Percentiles rank a stretch among this genome's conserved stretches.
Evolutionary conservation across 495 filamentous ascomycete genomes (phyloP).

Genomic region (Annulohypoxylon nitens): DNA sequence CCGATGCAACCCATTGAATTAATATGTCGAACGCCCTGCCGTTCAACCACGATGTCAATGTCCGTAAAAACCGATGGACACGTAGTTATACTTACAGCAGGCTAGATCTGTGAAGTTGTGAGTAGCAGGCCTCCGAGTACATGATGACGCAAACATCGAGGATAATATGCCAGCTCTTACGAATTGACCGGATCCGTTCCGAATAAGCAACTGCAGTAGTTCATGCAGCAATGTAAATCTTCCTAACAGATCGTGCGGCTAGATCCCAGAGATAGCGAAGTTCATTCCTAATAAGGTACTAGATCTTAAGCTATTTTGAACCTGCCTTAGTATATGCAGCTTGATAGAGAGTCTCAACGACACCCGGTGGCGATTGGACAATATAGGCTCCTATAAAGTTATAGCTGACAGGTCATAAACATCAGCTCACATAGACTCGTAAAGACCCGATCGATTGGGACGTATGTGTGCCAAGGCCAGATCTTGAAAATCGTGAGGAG

Average conservation of each 20-base stretch:
- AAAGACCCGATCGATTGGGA: slow-evolving; percentile 29
- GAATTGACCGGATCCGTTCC: neutral
- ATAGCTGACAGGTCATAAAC: slow-evolving; percentile 22
- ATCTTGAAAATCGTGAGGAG: slow-evolving; percentile 26
- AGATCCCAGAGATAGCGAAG: slow-evolving; percentile 2
- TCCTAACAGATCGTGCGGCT: neutral
- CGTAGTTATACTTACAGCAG: neutral
- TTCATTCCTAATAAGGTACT: slow-evolving; percentile 18
- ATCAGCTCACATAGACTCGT: slow-evolving; percentile 7
- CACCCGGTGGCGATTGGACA: slow-evolving; percentile 22
- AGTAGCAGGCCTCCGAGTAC: neutral
- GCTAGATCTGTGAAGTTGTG: slow-evolving; percentile 17
- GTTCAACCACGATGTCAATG: slow-evolving; percentile 5
- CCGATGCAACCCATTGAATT: slow-evolving; percentile 3
- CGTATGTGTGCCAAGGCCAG: slow-evolving; percentile 11
- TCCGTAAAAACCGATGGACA: neutral
- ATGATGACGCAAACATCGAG: slow-evolving; percentile 11
- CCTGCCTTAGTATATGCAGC: slow-evolving; percentile 26
- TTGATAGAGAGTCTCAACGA: neutral
- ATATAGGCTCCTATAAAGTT: slow-evolving; percentile 15
- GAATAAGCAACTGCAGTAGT: slow-evolving; percentile 34
- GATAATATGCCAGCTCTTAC: slow-evolving; percentile 15
- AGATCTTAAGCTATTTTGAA: slow-evolving; percentile 34
- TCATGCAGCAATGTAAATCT: slow-evolving; percentile 14
- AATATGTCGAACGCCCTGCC: slow-evolving; percentile 15